These are phyloP conservation scores for Phellinidium pouzarii DNA, from an alignment of 1,284 basidiomycete genomes.

Conservation along the genomic window DNA sequence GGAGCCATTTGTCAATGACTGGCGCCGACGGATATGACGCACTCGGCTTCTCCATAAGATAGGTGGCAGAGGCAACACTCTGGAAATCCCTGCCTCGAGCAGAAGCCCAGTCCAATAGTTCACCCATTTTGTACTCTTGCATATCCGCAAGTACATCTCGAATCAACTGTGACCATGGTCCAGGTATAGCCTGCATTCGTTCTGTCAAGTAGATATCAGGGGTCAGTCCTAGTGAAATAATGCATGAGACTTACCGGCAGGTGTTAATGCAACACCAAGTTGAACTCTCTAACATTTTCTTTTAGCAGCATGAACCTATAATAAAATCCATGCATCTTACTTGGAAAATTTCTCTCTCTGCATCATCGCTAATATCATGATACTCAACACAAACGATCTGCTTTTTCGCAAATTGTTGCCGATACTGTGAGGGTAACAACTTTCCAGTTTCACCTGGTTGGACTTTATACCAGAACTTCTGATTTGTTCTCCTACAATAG, in stretches of 20 bases:
- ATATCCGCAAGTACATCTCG: slow-evolving; percentile 36
- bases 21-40: slow-evolving; percentile 42
- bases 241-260: slow-evolving; percentile 43
- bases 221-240: not conserved
- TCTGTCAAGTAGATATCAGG: slow-evolving; percentile 33
- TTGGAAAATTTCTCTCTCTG: slow-evolving; percentile 73
- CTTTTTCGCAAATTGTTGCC: slow-evolving; percentile 41
- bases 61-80: slow-evolving; percentile 57
- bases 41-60: slow-evolving; percentile 48
- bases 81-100: slow-evolving; percentile 66
- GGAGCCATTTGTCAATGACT: slow-evolving; percentile 55
- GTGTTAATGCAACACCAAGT: slow-evolving; percentile 61
- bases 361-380: slow-evolving; percentile 46
- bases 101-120: slow-evolving; percentile 53
- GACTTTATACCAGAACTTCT: slow-evolving; percentile 17
- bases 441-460: slow-evolving; percentile 8
- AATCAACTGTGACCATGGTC: slow-evolving; percentile 53
- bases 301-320: not conserved
- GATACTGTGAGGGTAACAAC: slow-evolving; percentile 12
- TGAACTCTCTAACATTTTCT: slow-evolving; percentile 44
- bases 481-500: slow-evolving; percentile 13
- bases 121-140: slow-evolving; percentile 21
- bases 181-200: slow-evolving; percentile 64
- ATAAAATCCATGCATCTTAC: slow-evolving; percentile 1
- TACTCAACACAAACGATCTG: slow-evolving; percentile 66